A percentile compares a stretch with the other conserved stretches of the same genome.
phyloP scores from a whole-genome alignment of 2,329 filamentous ascomycete species.

The Pyricularia pennisetigena region DNA sequence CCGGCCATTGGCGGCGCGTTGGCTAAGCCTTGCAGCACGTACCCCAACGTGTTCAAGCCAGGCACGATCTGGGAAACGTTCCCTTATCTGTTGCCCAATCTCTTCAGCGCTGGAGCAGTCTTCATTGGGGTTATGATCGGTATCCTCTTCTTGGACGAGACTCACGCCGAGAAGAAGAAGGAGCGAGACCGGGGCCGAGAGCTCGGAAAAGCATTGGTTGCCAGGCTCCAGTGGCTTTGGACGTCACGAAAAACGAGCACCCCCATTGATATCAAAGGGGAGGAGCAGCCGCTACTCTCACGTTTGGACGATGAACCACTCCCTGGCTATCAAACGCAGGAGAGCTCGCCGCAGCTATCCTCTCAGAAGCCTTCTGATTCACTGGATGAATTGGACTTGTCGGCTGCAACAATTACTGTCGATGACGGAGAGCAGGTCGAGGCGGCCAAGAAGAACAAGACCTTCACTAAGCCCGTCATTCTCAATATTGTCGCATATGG shows the following conservation, averaged over 20 bases:
- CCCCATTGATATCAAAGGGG: slow-evolving; percentile 28
- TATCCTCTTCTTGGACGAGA: slow-evolving; percentile 86
- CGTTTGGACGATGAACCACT: slow-evolving; percentile 37
- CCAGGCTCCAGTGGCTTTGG: slow-evolving; percentile 26
- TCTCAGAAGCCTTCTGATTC: slow-evolving; percentile 20
- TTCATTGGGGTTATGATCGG: slow-evolving; percentile 67
- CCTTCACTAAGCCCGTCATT: slow-evolving; percentile 77
- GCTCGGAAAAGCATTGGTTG: slow-evolving; percentile 60
- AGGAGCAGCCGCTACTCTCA: slow-evolving; percentile 52
- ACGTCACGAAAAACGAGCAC: slow-evolving; percentile 9
- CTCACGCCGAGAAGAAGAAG: slow-evolving; percentile 72
- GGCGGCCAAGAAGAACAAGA: slow-evolving; percentile 23
- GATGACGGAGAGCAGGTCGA: background rate
- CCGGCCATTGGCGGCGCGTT: slow-evolving; percentile 85
- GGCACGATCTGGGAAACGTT: slow-evolving; percentile 76
- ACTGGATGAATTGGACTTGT: slow-evolving; percentile 24
- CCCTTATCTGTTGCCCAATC: slow-evolving; percentile 84
- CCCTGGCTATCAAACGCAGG: slow-evolving; percentile 58
- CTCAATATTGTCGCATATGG: slow-evolving; percentile 85
- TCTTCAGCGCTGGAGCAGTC: slow-evolving; percentile 79
- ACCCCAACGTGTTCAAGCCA: slow-evolving; percentile 61
- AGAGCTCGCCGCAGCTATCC: slow-evolving; percentile 40
- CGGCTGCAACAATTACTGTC: slow-evolving; percentile 3
- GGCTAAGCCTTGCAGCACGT: slow-evolving; percentile 75
- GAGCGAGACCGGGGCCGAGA: slow-evolving; percentile 68